Conservation (phyloP, 163 green algal species). For the Scenedesmus sp. region DNA sequence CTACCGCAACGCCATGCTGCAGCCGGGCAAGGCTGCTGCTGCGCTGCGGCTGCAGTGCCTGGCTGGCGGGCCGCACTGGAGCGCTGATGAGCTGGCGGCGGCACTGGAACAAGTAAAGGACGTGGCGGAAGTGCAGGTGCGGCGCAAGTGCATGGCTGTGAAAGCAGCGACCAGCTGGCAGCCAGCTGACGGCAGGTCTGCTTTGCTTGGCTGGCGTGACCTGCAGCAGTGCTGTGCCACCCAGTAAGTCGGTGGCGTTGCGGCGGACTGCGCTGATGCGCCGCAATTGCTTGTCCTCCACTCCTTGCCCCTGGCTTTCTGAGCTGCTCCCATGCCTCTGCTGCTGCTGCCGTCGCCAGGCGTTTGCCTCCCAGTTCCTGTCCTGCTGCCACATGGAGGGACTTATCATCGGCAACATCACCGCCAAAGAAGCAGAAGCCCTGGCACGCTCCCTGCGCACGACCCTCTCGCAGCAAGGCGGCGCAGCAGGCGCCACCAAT, state of each 20-base stretch:
- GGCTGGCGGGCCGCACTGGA: conserved; percentile 55
- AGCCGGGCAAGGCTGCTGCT: conserved; percentile 71
- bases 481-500: background rate
- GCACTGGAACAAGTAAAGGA: conserved; percentile 66
- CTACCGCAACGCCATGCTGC: conserved; percentile 91
- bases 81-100: conserved; percentile 65
- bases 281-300: background rate
- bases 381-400: conserved; percentile 77
- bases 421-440: conserved; percentile 60
- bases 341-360: conserved; percentile 21
- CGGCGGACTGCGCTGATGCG: background rate
- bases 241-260: no score
- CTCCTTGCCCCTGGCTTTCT: no score
- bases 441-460: conserved; percentile 53
- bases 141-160: background rate
- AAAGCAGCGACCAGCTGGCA: background rate
- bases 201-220: no score
- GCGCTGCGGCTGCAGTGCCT: conserved; percentile 82
- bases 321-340: background rate
- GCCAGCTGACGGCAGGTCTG: no score
- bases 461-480: background rate
- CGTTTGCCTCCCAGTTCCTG: conserved; percentile 40
- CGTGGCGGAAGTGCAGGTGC: conserved; percentile 64
- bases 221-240: no score
- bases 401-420: conserved; percentile 90